Evolutionary conservation across 73 alveolate species (phyloP).

Genomic region (Stentor coeruleus): DNA sequence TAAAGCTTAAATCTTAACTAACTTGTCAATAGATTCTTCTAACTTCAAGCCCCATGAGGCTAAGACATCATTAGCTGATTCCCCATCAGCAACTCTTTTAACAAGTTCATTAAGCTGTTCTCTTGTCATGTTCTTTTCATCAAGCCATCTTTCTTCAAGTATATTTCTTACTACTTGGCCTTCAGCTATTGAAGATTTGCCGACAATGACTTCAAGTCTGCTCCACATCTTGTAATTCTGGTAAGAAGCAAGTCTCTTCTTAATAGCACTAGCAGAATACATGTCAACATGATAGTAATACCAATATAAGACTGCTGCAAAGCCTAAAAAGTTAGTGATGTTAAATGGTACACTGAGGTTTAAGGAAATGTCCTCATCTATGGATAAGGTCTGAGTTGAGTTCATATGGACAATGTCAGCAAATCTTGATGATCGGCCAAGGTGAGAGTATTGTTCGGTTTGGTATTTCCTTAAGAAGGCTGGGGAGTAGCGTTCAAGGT

Average conservation of each 20-base stretch:
- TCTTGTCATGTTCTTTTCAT: not conserved
- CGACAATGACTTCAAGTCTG: constrained; percentile 17
- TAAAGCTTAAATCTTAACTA: not conserved
- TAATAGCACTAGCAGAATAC: not conserved
- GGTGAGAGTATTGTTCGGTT: not conserved
- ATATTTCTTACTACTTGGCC: not conserved
- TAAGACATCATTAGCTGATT: not conserved
- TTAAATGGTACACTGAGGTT: constrained; percentile 8
- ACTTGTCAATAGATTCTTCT: not conserved
- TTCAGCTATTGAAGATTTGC: not conserved
- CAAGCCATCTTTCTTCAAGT: not conserved
- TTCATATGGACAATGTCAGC: constrained; percentile 27
- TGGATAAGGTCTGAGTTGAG: not conserved
- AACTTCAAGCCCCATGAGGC: not conserved
- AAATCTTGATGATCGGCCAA: not conserved
- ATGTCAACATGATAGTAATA: constrained; percentile 3
- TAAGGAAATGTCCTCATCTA: constrained; percentile 19
- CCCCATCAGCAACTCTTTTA: not conserved
- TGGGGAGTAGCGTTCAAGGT: constrained; percentile 15
- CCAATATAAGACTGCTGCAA: constrained; percentile 12
- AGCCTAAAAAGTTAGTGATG: constrained; percentile 7
- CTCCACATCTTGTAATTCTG: constrained; percentile 34
- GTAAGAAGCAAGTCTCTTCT: constrained; percentile 2
- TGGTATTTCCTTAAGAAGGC: constrained; percentile 25
- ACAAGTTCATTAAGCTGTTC: not conserved